Conservation (phyloP, 2,329 filamentous ascomycete genomes). For the Sclerotinia sclerotiorum region DNA sequence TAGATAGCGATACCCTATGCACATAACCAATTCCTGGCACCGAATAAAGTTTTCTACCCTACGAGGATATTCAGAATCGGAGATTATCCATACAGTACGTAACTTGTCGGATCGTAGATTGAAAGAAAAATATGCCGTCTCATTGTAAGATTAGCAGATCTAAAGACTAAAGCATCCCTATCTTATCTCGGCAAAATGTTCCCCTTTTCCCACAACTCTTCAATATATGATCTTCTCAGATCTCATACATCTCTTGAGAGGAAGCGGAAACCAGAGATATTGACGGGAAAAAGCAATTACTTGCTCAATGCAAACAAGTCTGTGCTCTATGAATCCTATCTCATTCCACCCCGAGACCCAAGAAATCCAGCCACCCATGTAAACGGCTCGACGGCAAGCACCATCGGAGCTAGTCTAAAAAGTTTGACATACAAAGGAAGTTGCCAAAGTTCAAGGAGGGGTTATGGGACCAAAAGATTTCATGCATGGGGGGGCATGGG, state of each 20-base stretch:
- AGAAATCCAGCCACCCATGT: background rate
- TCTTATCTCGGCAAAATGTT: constrained; percentile 10
- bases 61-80: background rate
- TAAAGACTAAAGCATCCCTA: background rate
- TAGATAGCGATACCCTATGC: background rate
- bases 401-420: background rate
- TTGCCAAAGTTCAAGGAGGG: background rate
- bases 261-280: background rate
- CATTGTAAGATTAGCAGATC: background rate
- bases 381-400: constrained; percentile 4
- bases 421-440: background rate
- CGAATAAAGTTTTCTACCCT: background rate
- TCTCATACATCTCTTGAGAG: background rate
- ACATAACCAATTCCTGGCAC: background rate
- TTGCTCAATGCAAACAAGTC: constrained; percentile 15
- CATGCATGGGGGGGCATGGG: background rate
- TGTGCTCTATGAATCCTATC: background rate
- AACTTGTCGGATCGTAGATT: background rate
- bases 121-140: background rate
- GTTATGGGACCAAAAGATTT: background rate
- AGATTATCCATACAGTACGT: background rate
- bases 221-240: background rate
- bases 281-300: constrained; percentile 5
- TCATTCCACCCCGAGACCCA: background rate
- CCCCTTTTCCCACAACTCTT: background rate